Evolutionary conservation across 78 protist species (phyloP).

Genomic region (Planoprotostelium fungivorum): DNA sequence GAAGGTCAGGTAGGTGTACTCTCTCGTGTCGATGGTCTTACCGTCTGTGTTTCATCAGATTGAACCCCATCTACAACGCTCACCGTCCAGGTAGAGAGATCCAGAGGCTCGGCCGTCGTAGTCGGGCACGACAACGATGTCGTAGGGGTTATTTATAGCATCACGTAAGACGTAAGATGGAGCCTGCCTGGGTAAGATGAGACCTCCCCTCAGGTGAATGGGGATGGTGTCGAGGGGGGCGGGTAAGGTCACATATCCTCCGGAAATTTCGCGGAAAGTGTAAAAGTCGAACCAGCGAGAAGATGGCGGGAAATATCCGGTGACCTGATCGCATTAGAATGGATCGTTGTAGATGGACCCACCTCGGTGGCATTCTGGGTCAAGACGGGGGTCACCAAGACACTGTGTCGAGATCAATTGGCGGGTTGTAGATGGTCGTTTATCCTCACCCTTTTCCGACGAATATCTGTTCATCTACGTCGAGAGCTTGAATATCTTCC

Average conservation of each 20-base stretch:
- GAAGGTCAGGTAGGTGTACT: neutral
- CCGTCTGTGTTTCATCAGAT: no score
- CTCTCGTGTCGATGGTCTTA: neutral
- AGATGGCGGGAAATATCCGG: constrained; percentile 67
- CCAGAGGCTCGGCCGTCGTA: constrained; percentile 4
- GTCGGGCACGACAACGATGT: constrained; percentile 17
- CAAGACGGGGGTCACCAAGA: constrained; percentile 73
- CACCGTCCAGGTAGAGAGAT: constrained; percentile 33
- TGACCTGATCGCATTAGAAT: neutral
- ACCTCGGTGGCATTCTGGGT: constrained; percentile 35
- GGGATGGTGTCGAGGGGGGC: constrained; percentile 41
- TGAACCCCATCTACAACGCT: neutral
- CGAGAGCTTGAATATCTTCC: constrained; percentile 22
- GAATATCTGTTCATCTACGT: constrained; percentile 65
- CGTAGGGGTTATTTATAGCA: constrained; percentile 4
- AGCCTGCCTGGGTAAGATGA: constrained; percentile 34
- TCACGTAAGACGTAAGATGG: neutral
- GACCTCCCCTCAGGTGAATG: constrained; percentile 49
- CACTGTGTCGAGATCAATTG: neutral
- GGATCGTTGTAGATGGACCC: neutral
- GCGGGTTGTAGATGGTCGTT: neutral
- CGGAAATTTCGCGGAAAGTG: constrained; percentile 3
- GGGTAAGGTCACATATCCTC: neutral
- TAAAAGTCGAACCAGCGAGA: constrained; percentile 46
- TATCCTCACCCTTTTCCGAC: constrained; percentile 34